Base-by-base conservation (phyloP, 2,329 filamentous ascomycete genomes). In the Cladosporium sp. region DNA sequence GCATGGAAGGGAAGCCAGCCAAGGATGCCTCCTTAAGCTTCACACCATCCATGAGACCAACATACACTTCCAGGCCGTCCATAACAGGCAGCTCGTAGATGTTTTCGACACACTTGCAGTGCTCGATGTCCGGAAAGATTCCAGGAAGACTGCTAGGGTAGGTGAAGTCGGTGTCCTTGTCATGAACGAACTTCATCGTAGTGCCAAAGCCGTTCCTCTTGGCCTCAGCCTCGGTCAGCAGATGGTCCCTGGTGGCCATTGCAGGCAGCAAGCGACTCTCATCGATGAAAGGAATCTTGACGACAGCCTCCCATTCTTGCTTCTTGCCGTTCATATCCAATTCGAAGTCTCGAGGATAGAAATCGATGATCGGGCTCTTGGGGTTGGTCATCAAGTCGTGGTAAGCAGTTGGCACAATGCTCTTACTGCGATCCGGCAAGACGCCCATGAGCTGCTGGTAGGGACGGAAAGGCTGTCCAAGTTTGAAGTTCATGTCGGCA, bases 281-380 rank as follows among this genome's bases (percentile, higher is more conserved):
- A 66, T 99, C 92, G 69, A 99, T 99, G 79, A 99, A 99, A 0
- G 95, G 95, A 74, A 99, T 99, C 79, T 98, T 99, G 69, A 99
- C 93, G 44, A 99, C 94, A 31, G 95, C 95, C 77, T 99, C 95
- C 95, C 95, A 99, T 69, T 99, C 96, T 91, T 97, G 96, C 81
- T 97, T 99, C 83, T 99, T 99, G 67, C 95, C 96, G 72, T 99
- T 98, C 95, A 99, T 98, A 76, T 99, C 96, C 49, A 99, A 84
- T 70, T 96, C 92, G 74, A 99, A 99, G 73, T 99, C 95, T 72
- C 94, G 87, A 2, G 95, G 95, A 74, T 99, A 99, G 77, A 99
- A 99, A 76, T 99, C 95, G 74, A 97, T 91, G 76, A 99, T 99
- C 1, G 95, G 93, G 18, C 94, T 98, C 18, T 91, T 86, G 1